Conservation (phyloP, 2,329 filamentous ascomycete species). For the Colletotrichum endophyticum region DNA sequence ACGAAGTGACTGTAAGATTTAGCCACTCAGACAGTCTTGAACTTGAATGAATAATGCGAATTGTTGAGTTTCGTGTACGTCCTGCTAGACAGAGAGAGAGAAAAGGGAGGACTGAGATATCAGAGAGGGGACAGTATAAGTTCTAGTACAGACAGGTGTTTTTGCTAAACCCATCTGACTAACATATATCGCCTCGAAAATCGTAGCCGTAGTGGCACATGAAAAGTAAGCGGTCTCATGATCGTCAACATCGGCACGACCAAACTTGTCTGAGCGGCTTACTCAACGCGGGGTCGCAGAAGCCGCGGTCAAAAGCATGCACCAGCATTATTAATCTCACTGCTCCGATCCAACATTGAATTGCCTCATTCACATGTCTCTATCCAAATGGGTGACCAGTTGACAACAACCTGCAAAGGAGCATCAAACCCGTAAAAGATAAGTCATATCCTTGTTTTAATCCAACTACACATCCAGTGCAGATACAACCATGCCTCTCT, state of each 20-base stretch:
- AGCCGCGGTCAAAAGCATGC: not conserved
- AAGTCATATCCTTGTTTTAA: not conserved
- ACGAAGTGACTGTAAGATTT: accelerated
- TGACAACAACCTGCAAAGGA: not conserved
- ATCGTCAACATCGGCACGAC: not conserved
- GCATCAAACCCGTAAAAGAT: not conserved
- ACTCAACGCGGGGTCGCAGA: not conserved
- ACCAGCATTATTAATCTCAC: not conserved
- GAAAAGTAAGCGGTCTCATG: not conserved
- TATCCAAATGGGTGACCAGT: accelerated
- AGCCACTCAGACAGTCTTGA: accelerated
- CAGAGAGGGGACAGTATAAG: not conserved
- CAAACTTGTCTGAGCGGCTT: not conserved
- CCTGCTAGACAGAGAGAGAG: not conserved
- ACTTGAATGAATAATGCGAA: not conserved
- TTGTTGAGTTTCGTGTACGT: accelerated
- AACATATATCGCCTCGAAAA: not conserved
- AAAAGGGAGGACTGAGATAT: not conserved
- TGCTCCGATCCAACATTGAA: not conserved
- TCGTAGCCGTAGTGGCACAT: not conserved
- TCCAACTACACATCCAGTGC: not conserved
- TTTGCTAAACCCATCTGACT: not conserved
- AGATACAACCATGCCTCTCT: not conserved
- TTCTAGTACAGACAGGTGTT: not conserved
- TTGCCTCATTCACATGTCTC: not conserved